A percentile compares a stretch with the other conserved stretches of the same genome.
phyloP scores from a whole-genome alignment of 2,329 filamentous ascomycete species.

The Huntiella abstrusa region DNA sequence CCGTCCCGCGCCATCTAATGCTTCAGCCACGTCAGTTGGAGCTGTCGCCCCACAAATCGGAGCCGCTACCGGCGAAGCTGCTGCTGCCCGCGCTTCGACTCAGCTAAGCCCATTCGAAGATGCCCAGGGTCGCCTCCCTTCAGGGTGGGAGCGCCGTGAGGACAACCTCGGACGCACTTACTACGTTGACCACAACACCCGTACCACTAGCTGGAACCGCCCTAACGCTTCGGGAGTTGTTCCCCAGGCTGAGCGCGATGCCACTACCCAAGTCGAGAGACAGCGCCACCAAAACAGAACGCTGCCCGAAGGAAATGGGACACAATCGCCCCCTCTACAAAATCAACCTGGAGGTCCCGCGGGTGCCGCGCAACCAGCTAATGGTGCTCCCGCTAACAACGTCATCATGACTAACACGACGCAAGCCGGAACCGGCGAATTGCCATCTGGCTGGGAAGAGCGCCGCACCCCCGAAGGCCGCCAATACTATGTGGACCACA shows the following conservation, averaged over 20 bases:
- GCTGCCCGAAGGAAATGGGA: constrained; percentile 85
- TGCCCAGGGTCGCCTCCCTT: constrained; percentile 75
- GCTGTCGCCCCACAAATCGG: constrained; percentile 11
- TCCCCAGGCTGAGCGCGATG: constrained; percentile 59
- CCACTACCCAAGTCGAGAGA: constrained; percentile 81
- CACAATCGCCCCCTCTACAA: constrained; percentile 68
- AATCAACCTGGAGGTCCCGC: constrained; percentile 28
- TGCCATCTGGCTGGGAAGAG: constrained; percentile 93
- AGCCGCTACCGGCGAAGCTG: constrained; percentile 15
- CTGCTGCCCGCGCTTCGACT: constrained; percentile 13
- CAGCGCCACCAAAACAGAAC: constrained; percentile 90
- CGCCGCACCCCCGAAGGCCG: constrained; percentile 87
- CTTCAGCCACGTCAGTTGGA: constrained; percentile 16
- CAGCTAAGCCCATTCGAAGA: constrained; percentile 86
- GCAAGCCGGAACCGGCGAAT: constrained; percentile 81
- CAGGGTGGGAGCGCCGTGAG: constrained; percentile 89
- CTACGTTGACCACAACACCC: constrained; percentile 94
- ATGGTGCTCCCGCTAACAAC: constrained; percentile 28
- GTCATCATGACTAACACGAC: constrained; percentile 92
- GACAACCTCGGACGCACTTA: constrained; percentile 91
- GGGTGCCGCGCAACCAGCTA: constrained; percentile 18
- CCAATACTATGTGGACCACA: constrained; percentile 95
- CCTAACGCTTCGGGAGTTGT: constrained; percentile 63
- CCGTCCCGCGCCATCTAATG: constrained; percentile 29
- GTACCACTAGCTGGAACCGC: constrained; percentile 90